These are phyloP conservation scores for Metschnikowia rubicola DNA, from an alignment of 805 yeast species.

Conservation along the genomic window DNA sequence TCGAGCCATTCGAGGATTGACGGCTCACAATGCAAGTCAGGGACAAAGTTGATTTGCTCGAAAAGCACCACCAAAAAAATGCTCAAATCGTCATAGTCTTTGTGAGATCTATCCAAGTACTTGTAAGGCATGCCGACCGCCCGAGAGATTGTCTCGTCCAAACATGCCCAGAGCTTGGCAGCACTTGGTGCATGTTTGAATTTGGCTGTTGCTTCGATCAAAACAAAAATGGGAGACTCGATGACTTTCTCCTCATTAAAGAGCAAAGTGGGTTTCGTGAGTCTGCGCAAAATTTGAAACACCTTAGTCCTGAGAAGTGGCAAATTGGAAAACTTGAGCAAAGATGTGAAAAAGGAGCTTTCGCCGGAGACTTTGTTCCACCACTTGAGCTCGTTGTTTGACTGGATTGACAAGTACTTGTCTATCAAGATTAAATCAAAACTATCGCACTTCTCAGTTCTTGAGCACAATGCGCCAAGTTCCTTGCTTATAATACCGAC, in stretches of 20 bases:
- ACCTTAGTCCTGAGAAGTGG: conserved; percentile 10
- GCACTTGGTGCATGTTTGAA: conserved; percentile 7
- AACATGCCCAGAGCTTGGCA: conserved; percentile 50
- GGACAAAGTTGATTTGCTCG: conserved; percentile 67
- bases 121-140: conserved; percentile 76
- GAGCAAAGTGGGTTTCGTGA: conserved; percentile 12
- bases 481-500: conserved; percentile 7
- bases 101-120: conserved; percentile 58
- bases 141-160: conserved; percentile 77
- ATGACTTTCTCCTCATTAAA: conserved; percentile 29
- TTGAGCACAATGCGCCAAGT: conserved; percentile 2
- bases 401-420: conserved; percentile 49
- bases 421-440: conserved; percentile 58
- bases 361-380: conserved; percentile 52
- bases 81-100: conserved; percentile 28
- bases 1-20: conserved; percentile 47
- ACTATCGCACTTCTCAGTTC: conserved; percentile 35
- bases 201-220: conserved; percentile 47
- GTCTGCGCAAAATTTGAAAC: conserved; percentile 11
- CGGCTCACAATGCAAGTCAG: conserved; percentile 20
- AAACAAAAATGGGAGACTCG: conserved; percentile 52
- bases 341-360: conserved; percentile 63
- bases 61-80: conserved; percentile 38
- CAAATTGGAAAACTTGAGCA: conserved; percentile 44
- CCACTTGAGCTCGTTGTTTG: conserved; percentile 74